Conservation (phyloP, 2,329 filamentous ascomycete genomes). For the Colletotrichum orbiculare region DNA sequence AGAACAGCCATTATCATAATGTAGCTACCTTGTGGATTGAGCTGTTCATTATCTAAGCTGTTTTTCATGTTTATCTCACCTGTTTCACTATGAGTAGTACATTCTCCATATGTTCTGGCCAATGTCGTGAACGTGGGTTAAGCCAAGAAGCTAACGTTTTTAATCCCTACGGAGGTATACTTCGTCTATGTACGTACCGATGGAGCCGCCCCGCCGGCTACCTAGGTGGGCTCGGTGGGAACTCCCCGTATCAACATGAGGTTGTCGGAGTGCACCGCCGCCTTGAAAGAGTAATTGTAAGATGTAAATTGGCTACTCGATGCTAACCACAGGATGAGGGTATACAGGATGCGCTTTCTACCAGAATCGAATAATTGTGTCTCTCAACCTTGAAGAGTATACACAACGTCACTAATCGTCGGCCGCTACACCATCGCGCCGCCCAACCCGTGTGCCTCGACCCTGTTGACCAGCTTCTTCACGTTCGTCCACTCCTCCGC, state of each 20-base stretch:
- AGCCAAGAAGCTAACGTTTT: no score
- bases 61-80: no score
- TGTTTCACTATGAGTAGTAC: no score
- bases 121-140: no score
- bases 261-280: background rate
- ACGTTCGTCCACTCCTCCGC: conserved; percentile 93
- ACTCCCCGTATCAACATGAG: background rate
- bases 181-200: background rate
- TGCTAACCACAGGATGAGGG: conserved; percentile 30
- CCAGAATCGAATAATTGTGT: conserved; percentile 33
- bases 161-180: no score
- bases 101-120: no score
- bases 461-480: conserved; percentile 84
- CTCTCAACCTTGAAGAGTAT: conserved; percentile 39
- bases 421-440: conserved; percentile 51
- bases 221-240: background rate
- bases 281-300: background rate
- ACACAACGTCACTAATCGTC: conserved; percentile 35
- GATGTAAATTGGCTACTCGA: conserved; percentile 19
- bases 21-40: no score
- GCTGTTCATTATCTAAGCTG: no score
- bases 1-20: no score
- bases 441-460: conserved; percentile 72
- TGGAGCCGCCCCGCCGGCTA: no score
- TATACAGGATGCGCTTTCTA: conserved; percentile 36